A percentile compares a stretch with the other conserved stretches of the same genome.
phyloP scores from a whole-genome alignment of 1,284 basidiomycete species.

The Trichosporon sp. region DNA sequence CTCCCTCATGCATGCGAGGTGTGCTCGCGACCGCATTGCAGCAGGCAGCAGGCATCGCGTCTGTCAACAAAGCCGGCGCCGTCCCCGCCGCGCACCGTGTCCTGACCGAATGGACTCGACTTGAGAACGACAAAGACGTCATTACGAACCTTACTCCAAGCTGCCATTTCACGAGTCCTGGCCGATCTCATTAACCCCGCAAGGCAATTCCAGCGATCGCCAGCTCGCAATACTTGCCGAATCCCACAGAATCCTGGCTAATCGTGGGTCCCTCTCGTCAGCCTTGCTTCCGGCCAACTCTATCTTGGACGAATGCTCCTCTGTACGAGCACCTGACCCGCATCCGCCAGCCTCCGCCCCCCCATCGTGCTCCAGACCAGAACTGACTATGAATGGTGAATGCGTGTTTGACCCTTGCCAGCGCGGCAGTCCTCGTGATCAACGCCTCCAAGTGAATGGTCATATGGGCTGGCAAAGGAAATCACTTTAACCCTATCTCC shows the following conservation, averaged over 20 bases:
- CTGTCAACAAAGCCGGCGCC: not conserved
- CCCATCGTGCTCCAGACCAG: not conserved
- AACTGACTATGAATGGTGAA: no score
- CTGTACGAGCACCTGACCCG: not conserved
- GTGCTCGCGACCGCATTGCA: not conserved
- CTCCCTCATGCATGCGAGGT: not conserved
- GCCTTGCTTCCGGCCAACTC: not conserved
- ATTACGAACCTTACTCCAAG: not conserved
- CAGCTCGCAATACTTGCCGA: not conserved
- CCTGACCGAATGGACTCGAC: not conserved
- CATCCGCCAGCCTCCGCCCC: not conserved
- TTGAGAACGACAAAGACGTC: not conserved
- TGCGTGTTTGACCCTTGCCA: not conserved
- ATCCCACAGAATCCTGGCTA: not conserved
- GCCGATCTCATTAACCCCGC: not conserved
- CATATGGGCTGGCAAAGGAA: not conserved
- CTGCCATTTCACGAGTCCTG: not conserved
- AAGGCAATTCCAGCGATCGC: not conserved
- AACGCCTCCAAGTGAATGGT: not conserved
- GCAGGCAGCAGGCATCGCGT: not conserved
- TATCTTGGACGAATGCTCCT: not conserved
- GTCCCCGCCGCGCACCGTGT: not conserved
- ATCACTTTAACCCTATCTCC: not conserved
- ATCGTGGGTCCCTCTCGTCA: not conserved
- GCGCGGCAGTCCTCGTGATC: not conserved